Conservation (phyloP, 495 filamentous ascomycete genomes). For the Acidiella bohemica region DNA sequence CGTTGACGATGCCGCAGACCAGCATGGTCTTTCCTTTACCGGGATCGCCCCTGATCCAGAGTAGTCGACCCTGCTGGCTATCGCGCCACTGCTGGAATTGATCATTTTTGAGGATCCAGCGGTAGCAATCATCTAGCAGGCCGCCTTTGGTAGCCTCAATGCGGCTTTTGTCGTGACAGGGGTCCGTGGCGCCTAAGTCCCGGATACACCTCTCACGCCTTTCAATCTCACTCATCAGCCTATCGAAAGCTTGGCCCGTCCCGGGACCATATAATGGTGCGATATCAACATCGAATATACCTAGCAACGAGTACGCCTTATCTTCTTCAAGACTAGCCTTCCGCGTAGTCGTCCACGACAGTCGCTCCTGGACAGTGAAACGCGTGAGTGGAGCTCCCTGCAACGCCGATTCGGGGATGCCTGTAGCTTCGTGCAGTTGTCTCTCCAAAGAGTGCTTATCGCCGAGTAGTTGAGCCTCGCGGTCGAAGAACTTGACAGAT, state of each 20-base stretch:
- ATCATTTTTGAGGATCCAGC: too few species aligned
- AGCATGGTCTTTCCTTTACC: too few species aligned
- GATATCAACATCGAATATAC: slow-evolving; percentile 10
- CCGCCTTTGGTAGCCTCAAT: not conserved
- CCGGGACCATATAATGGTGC: slow-evolving; percentile 12
- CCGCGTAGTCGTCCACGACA: slow-evolving; percentile 4
- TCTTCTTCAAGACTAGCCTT: slow-evolving; percentile 9
- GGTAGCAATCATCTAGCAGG: too few species aligned
- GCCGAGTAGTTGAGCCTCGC: slow-evolving; percentile 1
- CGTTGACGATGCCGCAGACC: too few species aligned
- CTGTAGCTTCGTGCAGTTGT: not conserved
- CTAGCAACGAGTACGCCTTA: slow-evolving; percentile 15
- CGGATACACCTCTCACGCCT: not conserved
- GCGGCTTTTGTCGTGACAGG: not conserved
- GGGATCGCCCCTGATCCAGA: too few species aligned
- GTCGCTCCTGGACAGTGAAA: not conserved
- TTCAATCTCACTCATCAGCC: not conserved
- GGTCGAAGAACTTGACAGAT: slow-evolving; percentile 6
- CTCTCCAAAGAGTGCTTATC: slow-evolving; percentile 1
- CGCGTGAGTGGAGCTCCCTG: not conserved
- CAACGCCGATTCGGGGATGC: slow-evolving; percentile 1
- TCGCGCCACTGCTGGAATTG: too few species aligned
- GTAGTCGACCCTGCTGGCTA: too few species aligned
- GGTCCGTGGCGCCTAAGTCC: not conserved
- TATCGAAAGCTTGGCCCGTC: not conserved